A percentile compares a stretch with the other conserved stretches of the same genome.
Conservation (phyloP, 2,329 filamentous ascomycete genomes). For the Madurella mycetomatis region DNA sequence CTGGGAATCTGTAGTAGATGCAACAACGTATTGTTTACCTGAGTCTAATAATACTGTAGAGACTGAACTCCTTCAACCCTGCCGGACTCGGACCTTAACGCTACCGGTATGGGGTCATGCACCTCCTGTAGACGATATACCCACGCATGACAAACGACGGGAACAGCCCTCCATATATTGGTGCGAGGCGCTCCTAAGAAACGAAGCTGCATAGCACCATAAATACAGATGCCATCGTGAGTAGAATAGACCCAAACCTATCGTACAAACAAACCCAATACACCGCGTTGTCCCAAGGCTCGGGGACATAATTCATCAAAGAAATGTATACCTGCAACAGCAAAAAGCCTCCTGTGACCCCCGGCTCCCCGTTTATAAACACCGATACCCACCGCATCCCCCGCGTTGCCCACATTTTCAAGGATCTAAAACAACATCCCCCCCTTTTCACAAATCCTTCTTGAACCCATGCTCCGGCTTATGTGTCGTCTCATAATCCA, state of each 20-base stretch:
- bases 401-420: neutral
- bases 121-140: too few relatives aligned
- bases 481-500: slow-evolving; percentile 95
- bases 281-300: neutral
- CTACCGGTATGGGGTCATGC: too few relatives aligned
- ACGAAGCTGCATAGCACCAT: neutral
- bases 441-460: slow-evolving; percentile 50
- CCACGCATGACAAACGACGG: too few relatives aligned
- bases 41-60: too few relatives aligned
- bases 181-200: too few relatives aligned
- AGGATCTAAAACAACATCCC: neutral
- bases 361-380: too few relatives aligned
- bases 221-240: neutral
- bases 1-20: too few relatives aligned
- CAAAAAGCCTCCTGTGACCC: neutral
- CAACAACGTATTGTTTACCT: too few relatives aligned
- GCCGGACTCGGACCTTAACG: too few relatives aligned
- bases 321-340: neutral
- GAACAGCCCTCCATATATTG: too few relatives aligned
- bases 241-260: neutral
- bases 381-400: neutral
- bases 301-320: neutral
- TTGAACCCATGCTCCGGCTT: slow-evolving; percentile 74
- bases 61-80: too few relatives aligned
- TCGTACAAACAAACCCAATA: neutral